These are phyloP conservation scores for Candida sp. DNA, from an alignment of 1,139 yeast genomes.

Conservation along the genomic window DNA sequence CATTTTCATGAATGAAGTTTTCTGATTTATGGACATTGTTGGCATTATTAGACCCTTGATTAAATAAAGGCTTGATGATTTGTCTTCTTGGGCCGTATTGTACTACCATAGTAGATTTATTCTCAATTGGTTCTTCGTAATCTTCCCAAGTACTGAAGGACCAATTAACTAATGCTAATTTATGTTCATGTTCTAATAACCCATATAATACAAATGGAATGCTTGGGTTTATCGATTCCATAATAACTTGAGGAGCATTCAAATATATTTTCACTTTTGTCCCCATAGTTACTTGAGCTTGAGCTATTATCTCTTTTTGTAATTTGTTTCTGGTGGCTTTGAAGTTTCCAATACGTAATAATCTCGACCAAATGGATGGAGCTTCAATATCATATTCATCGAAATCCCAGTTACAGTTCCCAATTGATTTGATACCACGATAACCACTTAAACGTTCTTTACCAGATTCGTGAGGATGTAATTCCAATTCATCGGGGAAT, in stretches of 20 bases:
- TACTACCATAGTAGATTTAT: constrained; percentile 74
- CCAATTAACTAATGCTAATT: constrained; percentile 78
- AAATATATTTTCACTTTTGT: constrained; percentile 57
- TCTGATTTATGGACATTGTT: constrained; percentile 89
- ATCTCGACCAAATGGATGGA: constrained; percentile 76
- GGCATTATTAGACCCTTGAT: constrained; percentile 71
- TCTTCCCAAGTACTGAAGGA: constrained; percentile 88
- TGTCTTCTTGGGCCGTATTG: constrained; percentile 95
- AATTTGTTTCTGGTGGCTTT: constrained; percentile 74
- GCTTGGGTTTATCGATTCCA: constrained; percentile 39
- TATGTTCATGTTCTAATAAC: constrained; percentile 81
- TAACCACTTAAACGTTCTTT: constrained; percentile 71
- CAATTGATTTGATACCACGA: constrained; percentile 83
- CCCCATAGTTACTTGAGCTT: constrained; percentile 67
- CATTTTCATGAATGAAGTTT: constrained; percentile 80
- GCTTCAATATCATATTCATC: constrained; percentile 76
- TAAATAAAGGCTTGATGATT: constrained; percentile 79
- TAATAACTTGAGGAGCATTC: constrained; percentile 54
- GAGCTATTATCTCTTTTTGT: constrained; percentile 55
- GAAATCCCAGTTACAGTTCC: constrained; percentile 82
- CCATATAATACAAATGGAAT: constrained; percentile 67
- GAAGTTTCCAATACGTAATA: constrained; percentile 72
- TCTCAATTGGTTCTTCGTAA: constrained; percentile 76
- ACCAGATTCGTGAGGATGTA: constrained; percentile 73
- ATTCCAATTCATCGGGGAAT: constrained; percentile 93